phyloP scores from a whole-genome alignment of 2,329 filamentous ascomycete genomes.

The Fusarium sulawesiense region DNA sequence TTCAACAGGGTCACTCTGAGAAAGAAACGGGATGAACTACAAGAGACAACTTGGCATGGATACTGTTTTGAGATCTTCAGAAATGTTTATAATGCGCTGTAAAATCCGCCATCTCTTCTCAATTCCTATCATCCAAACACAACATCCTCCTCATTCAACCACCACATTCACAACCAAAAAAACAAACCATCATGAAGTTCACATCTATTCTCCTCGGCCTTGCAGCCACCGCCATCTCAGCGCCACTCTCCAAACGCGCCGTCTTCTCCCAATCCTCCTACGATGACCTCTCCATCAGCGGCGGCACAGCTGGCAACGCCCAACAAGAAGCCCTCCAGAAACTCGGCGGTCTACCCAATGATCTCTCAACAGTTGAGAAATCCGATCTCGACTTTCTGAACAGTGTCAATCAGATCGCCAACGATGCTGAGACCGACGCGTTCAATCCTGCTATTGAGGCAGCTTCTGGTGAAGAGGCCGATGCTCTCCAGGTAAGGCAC shows the following conservation, averaged over 20 bases:
- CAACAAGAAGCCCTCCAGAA: constrained; percentile 57
- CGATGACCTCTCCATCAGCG: constrained; percentile 60
- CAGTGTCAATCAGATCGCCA: constrained; percentile 63
- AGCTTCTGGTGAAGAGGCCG: constrained; percentile 57
- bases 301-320: constrained; percentile 59
- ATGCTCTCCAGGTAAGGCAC: constrained; percentile 58
- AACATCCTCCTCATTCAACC: not conserved
- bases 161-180: not conserved
- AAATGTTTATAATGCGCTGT: not conserved
- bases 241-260: constrained; percentile 45
- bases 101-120: not conserved
- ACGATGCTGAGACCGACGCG: constrained; percentile 63
- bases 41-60: not conserved
- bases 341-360: constrained; percentile 51
- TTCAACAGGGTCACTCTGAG: not conserved
- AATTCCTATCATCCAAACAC: not conserved
- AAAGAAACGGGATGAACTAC: not conserved
- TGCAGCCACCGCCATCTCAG: constrained; percentile 44
- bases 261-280: constrained; percentile 54
- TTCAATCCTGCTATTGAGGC: constrained; percentile 67
- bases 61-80: not conserved
- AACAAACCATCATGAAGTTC: constrained; percentile 50
- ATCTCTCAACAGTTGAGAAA: constrained; percentile 58
- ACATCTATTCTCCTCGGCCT: constrained; percentile 47
- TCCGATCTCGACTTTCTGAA: constrained; percentile 62